Percentiles rank a stretch among this genome's conserved stretches.
Evolutionary conservation across 1,284 basidiomycete species (phyloP).

Genomic region (Papiliotrema terrestris): DNA sequence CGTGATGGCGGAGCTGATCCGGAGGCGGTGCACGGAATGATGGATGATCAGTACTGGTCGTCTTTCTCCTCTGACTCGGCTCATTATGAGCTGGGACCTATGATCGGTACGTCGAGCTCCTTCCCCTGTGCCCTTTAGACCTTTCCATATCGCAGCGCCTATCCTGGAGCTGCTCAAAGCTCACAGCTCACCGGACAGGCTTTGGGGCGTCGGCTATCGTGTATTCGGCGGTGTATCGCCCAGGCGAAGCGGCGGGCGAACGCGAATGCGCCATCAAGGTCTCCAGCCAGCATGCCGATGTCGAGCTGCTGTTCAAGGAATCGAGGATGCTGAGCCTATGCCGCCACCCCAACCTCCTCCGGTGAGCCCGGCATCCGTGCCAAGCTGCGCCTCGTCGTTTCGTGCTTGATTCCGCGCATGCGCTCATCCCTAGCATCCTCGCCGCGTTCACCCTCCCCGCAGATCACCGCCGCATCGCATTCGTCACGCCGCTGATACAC

Average conservation of each 20-base stretch:
- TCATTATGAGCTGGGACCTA: conserved; percentile 36
- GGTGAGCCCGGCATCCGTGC: conserved; percentile 14
- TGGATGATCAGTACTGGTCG: conserved; percentile 32
- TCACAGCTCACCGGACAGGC: conserved; percentile 19
- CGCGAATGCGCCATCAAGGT: conserved; percentile 40
- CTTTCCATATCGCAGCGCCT: background rate
- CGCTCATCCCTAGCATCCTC: conserved; percentile 24
- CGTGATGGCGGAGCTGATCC: too few species aligned
- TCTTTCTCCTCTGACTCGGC: conserved; percentile 26
- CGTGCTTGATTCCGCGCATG: background rate
- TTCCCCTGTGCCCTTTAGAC: too few species aligned
- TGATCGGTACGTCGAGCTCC: conserved; percentile 27
- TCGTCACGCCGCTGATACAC: conserved; percentile 39
- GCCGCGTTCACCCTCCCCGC: conserved; percentile 43
- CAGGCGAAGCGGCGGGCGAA: conserved; percentile 10
- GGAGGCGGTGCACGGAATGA: conserved; percentile 15
- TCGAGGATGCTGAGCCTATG: conserved; percentile 33
- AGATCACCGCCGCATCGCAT: conserved; percentile 35
- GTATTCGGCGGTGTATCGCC: conserved; percentile 28
- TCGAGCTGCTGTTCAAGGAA: conserved; percentile 33
- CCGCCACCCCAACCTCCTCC: conserved; percentile 40
- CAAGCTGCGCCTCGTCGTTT: background rate
- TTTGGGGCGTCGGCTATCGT: conserved; percentile 44
- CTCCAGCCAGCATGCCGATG: conserved; percentile 31
- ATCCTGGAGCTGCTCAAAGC: background rate